Conservation (phyloP, 805 yeast species). For the Sungouiozyma ichnusensis region DNA sequence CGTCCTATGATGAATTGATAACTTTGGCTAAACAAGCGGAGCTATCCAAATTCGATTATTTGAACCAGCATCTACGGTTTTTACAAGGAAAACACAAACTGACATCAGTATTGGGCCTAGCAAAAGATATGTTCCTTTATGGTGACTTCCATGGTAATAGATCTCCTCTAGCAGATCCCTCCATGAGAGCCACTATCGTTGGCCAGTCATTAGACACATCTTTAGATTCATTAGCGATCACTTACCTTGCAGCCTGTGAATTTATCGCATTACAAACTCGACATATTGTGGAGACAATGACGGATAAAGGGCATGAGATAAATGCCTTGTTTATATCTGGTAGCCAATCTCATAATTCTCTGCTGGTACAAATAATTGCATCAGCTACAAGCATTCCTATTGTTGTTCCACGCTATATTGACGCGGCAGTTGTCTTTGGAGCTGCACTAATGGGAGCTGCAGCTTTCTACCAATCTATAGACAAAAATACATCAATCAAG, state of each 20-base stretch:
- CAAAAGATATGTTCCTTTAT: conserved; percentile 79
- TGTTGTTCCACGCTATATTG: conserved; percentile 87
- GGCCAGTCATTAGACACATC: conserved; percentile 90
- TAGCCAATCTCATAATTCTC: conserved; percentile 90
- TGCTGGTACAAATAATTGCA: conserved; percentile 81
- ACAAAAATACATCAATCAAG: conserved; percentile 12
- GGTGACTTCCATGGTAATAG: conserved; percentile 97
- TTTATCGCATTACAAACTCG: conserved; percentile 96
- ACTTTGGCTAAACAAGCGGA: conserved; percentile 57
- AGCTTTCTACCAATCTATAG: conserved; percentile 59
- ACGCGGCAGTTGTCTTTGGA: conserved; percentile 95
- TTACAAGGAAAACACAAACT: conserved; percentile 40
- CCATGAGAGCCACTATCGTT: conserved; percentile 83
- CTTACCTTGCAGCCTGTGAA: conserved; percentile 89
- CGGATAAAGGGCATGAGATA: conserved; percentile 65
- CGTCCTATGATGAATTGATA: conserved; percentile 68
- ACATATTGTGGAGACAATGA: conserved; percentile 84
- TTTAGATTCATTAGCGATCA: conserved; percentile 72
- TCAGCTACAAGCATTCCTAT: conserved; percentile 89
- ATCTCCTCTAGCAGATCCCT: conserved; percentile 93
- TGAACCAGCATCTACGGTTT: conserved; percentile 69
- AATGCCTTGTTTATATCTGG: conserved; percentile 81
- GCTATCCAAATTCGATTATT: conserved; percentile 68
- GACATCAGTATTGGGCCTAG: conserved; percentile 61
- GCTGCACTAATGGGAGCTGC: conserved; percentile 91